These are phyloP conservation scores for Umbelopsis vinacea DNA, from an alignment of 192 early-diverging fungal species.

Conservation along the genomic window DNA sequence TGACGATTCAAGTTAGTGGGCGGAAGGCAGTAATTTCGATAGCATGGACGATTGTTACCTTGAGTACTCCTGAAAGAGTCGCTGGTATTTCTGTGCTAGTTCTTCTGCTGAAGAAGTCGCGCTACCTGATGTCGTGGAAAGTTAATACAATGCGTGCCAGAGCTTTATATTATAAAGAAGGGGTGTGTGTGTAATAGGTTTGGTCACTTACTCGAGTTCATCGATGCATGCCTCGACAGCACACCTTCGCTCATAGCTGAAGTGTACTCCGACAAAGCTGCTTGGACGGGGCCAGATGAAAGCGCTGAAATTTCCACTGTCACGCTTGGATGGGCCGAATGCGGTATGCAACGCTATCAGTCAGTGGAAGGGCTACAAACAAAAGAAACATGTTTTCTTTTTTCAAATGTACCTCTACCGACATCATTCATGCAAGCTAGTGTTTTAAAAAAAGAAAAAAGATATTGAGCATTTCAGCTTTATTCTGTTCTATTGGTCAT, in stretches of 20 bases:
- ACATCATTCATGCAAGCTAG: not conserved
- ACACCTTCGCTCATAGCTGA: conserved; percentile 35
- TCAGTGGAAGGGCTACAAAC: not conserved
- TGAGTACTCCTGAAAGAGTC: conserved; percentile 58
- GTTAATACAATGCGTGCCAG: not conserved
- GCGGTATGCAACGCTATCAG: too few relatives aligned
- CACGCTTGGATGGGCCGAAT: not conserved
- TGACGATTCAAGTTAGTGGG: not conserved
- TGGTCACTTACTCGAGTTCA: conserved; percentile 32
- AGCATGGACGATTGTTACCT: conserved; percentile 38
- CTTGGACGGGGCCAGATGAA: not conserved
- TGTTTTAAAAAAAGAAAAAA: too few relatives aligned
- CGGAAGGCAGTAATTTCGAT: not conserved
- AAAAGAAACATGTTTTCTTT: not conserved
- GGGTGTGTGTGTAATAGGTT: not conserved
- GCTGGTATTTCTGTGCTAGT: conserved; percentile 57
- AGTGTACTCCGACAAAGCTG: not conserved
- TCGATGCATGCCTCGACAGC: conserved; percentile 23
- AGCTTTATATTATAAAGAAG: not conserved
- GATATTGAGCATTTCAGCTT: too few relatives aligned
- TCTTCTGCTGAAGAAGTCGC: conserved; percentile 56
- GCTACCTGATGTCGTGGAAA: conserved; percentile 23
- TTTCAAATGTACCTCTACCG: too few relatives aligned
- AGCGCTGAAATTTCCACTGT: not conserved
- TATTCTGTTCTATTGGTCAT: too few relatives aligned